Evolutionary conservation across 2,329 filamentous ascomycete species (phyloP).

Genomic region (Beauveria varroae): DNA sequence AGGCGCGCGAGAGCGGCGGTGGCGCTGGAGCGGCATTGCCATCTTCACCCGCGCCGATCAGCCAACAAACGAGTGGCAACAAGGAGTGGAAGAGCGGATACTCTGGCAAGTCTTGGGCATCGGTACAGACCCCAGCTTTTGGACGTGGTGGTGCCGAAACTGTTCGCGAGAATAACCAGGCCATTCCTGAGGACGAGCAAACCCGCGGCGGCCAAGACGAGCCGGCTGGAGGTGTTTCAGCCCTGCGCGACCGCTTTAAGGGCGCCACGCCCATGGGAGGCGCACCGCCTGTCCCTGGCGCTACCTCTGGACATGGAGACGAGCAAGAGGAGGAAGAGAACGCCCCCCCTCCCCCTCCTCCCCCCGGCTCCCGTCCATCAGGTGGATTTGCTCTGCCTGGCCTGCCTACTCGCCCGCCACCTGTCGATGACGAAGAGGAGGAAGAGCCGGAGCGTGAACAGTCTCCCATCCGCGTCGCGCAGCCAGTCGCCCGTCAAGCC

Average conservation of each 20-base stretch:
- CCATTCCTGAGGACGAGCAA: conserved; percentile 35
- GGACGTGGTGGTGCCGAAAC: conserved; percentile 51
- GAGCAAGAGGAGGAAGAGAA: conserved; percentile 26
- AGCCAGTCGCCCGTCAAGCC: conserved; percentile 66
- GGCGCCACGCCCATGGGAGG: conserved; percentile 58
- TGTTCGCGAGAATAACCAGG: conserved; percentile 55
- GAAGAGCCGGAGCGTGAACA: conserved; percentile 46
- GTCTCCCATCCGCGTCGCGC: conserved; percentile 79
- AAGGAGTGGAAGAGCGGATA: conserved; percentile 87
- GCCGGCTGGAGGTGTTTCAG: conserved; percentile 58
- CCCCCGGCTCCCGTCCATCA: conserved; percentile 61
- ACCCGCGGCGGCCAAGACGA: conserved; percentile 40
- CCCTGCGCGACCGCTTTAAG: conserved; percentile 77
- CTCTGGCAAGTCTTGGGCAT: conserved; percentile 79
- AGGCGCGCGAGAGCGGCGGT: conserved; percentile 66
- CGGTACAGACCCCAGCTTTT: conserved; percentile 66
- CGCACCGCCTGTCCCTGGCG: conserved; percentile 29
- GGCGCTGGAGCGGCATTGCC: conserved; percentile 34
- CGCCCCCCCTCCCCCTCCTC: conserved; percentile 44
- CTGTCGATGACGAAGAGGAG: conserved; percentile 47
- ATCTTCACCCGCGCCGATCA: conserved; percentile 44
- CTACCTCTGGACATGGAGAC: not conserved
- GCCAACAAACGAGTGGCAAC: conserved; percentile 63
- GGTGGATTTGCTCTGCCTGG: conserved; percentile 74
- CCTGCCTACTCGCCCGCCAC: conserved; percentile 54